Evolutionary conservation across 306 rosid species (phyloP).

Genomic region (Fragaria vesca): DNA sequence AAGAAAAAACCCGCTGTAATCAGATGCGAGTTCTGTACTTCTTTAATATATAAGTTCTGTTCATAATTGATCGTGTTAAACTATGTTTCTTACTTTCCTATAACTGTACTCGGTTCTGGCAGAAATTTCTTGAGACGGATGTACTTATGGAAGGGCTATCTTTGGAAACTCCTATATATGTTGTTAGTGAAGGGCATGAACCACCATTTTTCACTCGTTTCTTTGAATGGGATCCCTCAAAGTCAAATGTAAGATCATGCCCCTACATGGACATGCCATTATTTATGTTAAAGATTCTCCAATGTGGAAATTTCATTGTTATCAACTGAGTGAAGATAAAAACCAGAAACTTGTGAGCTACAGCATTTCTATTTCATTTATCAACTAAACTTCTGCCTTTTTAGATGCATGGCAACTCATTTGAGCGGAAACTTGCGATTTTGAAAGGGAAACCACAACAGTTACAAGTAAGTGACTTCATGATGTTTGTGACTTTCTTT

Average conservation of each 20-base stretch:
- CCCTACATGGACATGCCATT: constrained; percentile 2
- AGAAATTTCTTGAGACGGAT: constrained; percentile 83
- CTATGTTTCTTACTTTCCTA: constrained; percentile 8
- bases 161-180: constrained; percentile 57
- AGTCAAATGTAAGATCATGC: constrained; percentile 60
- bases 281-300: neutral
- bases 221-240: constrained; percentile 81
- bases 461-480: constrained; percentile 56
- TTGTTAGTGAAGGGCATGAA: constrained; percentile 81
- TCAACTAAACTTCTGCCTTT: constrained; percentile 27
- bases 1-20: neutral
- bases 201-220: constrained; percentile 81
- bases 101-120: constrained; percentile 32
- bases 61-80: neutral
- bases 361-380: neutral
- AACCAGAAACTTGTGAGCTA: neutral
- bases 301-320: neutral
- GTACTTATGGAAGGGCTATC: constrained; percentile 67
- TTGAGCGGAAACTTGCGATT: constrained; percentile 90
- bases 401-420: constrained; percentile 90
- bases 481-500: neutral
- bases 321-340: neutral
- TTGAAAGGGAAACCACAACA: constrained; percentile 57
- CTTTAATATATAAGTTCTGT: neutral
- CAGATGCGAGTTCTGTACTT: neutral